A percentile compares a stretch with the other conserved stretches of the same genome.
phyloP scores from a whole-genome alignment of 2,329 filamentous ascomycete species.

The Orbilia oligospora region DNA sequence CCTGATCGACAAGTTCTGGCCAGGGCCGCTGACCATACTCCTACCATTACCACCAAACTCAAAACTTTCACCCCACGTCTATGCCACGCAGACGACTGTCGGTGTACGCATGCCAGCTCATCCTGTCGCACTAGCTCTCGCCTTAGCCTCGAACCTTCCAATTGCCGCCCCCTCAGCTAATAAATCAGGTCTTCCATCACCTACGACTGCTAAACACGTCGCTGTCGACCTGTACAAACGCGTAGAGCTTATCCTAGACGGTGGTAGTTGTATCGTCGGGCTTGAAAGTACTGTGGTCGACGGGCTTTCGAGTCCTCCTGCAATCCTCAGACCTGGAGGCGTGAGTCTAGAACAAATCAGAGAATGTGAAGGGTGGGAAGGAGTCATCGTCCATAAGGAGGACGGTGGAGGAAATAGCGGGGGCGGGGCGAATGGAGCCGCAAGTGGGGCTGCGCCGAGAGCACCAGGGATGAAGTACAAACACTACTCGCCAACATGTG shows the following conservation, averaged over 20 bases:
- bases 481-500: conserved; percentile 93
- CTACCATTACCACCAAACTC: conserved; percentile 81
- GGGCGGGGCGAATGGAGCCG: conserved; percentile 77
- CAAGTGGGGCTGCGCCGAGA: conserved; percentile 77
- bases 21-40: conserved; percentile 91
- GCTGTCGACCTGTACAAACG: conserved; percentile 84
- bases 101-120: conserved; percentile 91
- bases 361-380: conserved; percentile 83
- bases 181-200: conserved; percentile 91
- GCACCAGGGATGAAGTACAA: conserved; percentile 99
- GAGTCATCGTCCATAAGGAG: conserved; percentile 68
- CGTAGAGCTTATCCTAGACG: conserved; percentile 90
- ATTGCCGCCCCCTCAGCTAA: conserved; percentile 95
- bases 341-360: conserved; percentile 85
- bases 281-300: conserved; percentile 98
- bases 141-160: conserved; percentile 81
- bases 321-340: conserved; percentile 87
- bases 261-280: conserved; percentile 86
- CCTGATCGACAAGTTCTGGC: conserved; percentile 89
- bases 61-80: conserved; percentile 88
- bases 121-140: conserved; percentile 87
- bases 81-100: conserved; percentile 85
- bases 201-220: conserved; percentile 91
- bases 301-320: conserved; percentile 83
- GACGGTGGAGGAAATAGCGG: conserved; percentile 64